phyloP scores from a whole-genome alignment of 768 basidiomycete species.

The Lactifluus piperatus region DNA sequence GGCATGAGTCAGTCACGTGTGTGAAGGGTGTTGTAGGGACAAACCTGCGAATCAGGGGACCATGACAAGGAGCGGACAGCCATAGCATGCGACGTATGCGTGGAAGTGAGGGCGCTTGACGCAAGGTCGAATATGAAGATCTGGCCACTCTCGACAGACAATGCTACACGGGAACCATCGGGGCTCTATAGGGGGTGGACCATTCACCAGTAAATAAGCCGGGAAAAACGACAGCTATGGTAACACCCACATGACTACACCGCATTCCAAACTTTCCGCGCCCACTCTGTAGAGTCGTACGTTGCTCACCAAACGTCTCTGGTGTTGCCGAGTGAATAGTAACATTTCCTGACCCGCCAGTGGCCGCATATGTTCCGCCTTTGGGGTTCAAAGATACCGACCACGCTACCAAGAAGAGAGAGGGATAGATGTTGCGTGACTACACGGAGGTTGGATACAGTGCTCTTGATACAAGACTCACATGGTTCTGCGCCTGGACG shows the following conservation, averaged over 20 bases:
- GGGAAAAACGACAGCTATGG: neutral
- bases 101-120: constrained; percentile 50
- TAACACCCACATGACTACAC: constrained; percentile 54
- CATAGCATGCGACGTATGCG: constrained; percentile 86
- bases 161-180: constrained; percentile 72
- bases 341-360: constrained; percentile 63
- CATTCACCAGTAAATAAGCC: neutral
- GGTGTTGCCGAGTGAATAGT: constrained; percentile 61
- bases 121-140: constrained; percentile 81
- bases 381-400: constrained; percentile 74
- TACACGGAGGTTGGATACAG: neutral
- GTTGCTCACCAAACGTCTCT: constrained; percentile 57
- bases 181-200: constrained; percentile 60
- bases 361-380: constrained; percentile 64
- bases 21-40: constrained; percentile 23
- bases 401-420: constrained; percentile 48
- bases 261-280: constrained; percentile 72
- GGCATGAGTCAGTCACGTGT: neutral
- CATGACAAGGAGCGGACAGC: constrained; percentile 79
- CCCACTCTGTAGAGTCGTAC: constrained; percentile 52
- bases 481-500: constrained; percentile 59
- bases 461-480: constrained; percentile 30
- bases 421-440: neutral
- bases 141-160: constrained; percentile 82
- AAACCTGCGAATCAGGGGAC: constrained; percentile 82